Conservation (phyloP, 495 filamentous ascomycete species). For the Penicillium parvum region DNA sequence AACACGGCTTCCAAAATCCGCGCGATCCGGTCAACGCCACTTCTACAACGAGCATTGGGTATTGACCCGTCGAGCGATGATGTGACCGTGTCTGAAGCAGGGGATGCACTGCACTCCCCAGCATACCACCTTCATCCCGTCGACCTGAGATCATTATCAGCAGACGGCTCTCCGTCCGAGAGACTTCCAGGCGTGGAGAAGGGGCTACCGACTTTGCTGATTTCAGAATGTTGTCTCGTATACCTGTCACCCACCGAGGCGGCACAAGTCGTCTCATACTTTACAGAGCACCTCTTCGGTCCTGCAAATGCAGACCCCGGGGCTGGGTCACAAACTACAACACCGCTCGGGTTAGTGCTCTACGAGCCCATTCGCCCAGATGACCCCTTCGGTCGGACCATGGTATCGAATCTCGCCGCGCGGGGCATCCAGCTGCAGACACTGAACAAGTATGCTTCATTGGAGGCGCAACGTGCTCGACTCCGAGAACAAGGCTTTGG, state of each 20-base stretch:
- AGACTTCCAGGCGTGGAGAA: slow-evolving; percentile 41
- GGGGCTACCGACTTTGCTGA: slow-evolving; percentile 68
- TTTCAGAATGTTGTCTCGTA: slow-evolving; percentile 92
- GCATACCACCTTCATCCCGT: slow-evolving; percentile 73
- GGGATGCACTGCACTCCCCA: slow-evolving; percentile 39
- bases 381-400: slow-evolving; percentile 82
- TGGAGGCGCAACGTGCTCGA: slow-evolving; percentile 61
- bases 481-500: slow-evolving; percentile 59
- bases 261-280: slow-evolving; percentile 59
- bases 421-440: slow-evolving; percentile 82
- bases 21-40: slow-evolving; percentile 40
- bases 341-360: slow-evolving; percentile 60
- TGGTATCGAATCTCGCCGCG: slow-evolving; percentile 87
- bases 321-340: slow-evolving; percentile 6
- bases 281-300: slow-evolving; percentile 51
- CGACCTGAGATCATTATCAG: slow-evolving; percentile 65
- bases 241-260: slow-evolving; percentile 69
- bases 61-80: slow-evolving; percentile 17
- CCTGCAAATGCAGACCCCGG: neutral
- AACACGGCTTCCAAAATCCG: slow-evolving; percentile 64
- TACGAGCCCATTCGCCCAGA: slow-evolving; percentile 86
- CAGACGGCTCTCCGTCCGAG: slow-evolving; percentile 15
- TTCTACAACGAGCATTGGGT: slow-evolving; percentile 33
- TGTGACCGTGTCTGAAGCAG: slow-evolving; percentile 34
- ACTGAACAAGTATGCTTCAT: slow-evolving; percentile 61